Base-by-base conservation (phyloP, 805 yeast species). In the Cyberlindnera petersonii region DNA sequence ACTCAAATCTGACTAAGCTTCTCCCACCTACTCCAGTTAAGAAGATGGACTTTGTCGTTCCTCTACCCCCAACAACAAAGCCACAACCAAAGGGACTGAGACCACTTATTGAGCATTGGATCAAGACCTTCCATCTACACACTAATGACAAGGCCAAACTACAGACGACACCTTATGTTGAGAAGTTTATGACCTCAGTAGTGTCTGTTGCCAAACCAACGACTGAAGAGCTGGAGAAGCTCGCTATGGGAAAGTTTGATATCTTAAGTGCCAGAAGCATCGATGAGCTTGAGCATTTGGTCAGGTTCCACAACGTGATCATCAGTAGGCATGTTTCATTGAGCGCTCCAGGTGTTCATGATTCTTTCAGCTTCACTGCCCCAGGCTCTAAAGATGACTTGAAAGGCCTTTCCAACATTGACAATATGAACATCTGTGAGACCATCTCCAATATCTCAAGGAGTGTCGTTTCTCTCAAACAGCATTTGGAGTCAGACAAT, bases 21-120 rank as follows among this genome's bases (percentile, higher is more conserved):
- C 59, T 77, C 6, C 87, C 89, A 3, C 75, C 80, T 4, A 81
- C 88, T 1, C 89, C 86, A 0, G 77, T 76, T 8, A 80, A 74
- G 53, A 79, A 75, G 46, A 71, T 79, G 71, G 80, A 75, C 24
- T 46, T 68, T 28, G 57, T 61, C 5, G 48, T 66, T 13, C 56
- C 56, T 8, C 44, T 65, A 4, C 52, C 60, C 4, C 54, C 56
- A 6, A 34, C 55, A 6, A 47, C 60, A 2, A 58, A 42, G 20
- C 35, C 44, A 20, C 44, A 47, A 26, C 49, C 55, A 18, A 50
- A 42, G 30, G 58, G 58, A 8, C 35, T 50, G 9, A 40, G 39
- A 27, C 43, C 56, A 5, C 28, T 50, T 29, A 35, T 50, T 17
- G 57, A 55, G 27, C 42, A 38, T 16, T 48, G 53, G 55, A n/a